Evolutionary conservation across 805 yeast genomes (phyloP).

Genomic region (Ogataea ganodermae): DNA sequence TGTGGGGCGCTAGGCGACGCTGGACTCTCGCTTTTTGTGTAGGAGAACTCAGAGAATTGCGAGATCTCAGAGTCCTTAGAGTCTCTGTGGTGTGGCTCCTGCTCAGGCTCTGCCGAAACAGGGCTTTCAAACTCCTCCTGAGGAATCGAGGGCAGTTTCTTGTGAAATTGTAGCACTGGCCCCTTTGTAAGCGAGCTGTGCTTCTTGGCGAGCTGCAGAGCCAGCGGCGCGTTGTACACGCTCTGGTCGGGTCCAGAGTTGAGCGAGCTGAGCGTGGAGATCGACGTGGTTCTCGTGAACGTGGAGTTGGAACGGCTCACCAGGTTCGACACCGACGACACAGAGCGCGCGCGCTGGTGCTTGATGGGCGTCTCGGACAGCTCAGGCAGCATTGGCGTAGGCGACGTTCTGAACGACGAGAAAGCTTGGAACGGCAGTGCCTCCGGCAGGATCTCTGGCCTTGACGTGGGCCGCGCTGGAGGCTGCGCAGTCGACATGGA

Average conservation of each 20-base stretch:
- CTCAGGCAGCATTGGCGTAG: conserved; percentile 18
- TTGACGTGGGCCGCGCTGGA: conserved; percentile 1
- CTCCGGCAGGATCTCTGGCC: background rate
- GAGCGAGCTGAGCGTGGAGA: conserved; percentile 28
- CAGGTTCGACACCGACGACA: conserved; percentile 23
- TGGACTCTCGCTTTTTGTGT: conserved; percentile 10
- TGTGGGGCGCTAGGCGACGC: conserved; percentile 8
- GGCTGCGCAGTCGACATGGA: background rate
- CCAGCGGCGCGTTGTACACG: background rate
- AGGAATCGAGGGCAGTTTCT: conserved; percentile 26
- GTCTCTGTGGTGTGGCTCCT: conserved; percentile 4
- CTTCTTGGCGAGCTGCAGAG: conserved; percentile 6
- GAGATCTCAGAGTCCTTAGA: conserved; percentile 10
- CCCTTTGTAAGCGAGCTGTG: conserved; percentile 5
- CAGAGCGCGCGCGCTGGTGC: conserved; percentile 20
- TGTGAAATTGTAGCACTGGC: conserved; percentile 8
- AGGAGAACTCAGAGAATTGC: conserved; percentile 13
- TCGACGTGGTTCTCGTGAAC: conserved; percentile 34
- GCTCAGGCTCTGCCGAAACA: background rate
- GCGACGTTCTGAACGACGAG: conserved; percentile 36
- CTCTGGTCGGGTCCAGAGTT: conserved; percentile 15
- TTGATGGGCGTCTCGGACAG: conserved; percentile 6
- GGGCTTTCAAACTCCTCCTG: conserved; percentile 16
- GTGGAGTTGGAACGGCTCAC: conserved; percentile 28
- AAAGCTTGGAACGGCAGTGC: conserved; percentile 27